These are phyloP conservation scores for Sordariomycetes sp. DNA, from an alignment of 2,329 filamentous ascomycete genomes.

Conservation along the genomic window DNA sequence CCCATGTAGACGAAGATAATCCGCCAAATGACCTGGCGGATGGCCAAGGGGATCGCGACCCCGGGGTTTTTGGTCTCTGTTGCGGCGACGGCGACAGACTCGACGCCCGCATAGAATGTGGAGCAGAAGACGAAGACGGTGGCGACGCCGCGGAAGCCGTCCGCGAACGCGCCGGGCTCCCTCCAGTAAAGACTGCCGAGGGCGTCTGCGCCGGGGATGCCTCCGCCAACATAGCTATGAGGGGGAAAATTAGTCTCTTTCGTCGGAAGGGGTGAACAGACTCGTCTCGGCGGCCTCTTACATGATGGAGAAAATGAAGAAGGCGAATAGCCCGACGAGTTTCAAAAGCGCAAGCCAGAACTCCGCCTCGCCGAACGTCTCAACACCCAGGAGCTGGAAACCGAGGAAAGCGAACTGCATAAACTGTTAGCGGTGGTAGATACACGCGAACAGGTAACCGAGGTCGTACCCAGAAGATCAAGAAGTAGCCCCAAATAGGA, in stretches of 20 bases:
- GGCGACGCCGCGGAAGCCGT: slow-evolving; percentile 57
- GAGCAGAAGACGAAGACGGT: slow-evolving; percentile 60
- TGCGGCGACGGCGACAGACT: slow-evolving; percentile 51
- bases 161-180: slow-evolving; percentile 57
- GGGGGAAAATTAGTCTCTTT: background rate
- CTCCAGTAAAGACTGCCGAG: slow-evolving; percentile 65
- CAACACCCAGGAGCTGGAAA: slow-evolving; percentile 62
- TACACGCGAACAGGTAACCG: background rate
- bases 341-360: slow-evolving; percentile 72
- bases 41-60: slow-evolving; percentile 43
- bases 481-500: slow-evolving; percentile 58
- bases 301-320: slow-evolving; percentile 64
- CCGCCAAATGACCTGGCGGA: slow-evolving; percentile 50
- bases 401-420: slow-evolving; percentile 43
- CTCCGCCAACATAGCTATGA: slow-evolving; percentile 50
- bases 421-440: background rate
- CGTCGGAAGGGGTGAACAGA: background rate
- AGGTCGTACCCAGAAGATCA: slow-evolving; percentile 57
- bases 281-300: slow-evolving; percentile 13
- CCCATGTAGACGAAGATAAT: slow-evolving; percentile 58
- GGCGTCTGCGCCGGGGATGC: slow-evolving; percentile 44
- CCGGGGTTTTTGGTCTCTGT: slow-evolving; percentile 50
- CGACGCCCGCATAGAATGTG: slow-evolving; percentile 60
- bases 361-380: slow-evolving; percentile 68
- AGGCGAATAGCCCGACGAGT: slow-evolving; percentile 56